Percentiles rank a stretch among this genome's conserved stretches.
These are phyloP conservation scores for Aleurites moluccanus DNA, from an alignment of 441 rosid species.

Conservation along the genomic window DNA sequence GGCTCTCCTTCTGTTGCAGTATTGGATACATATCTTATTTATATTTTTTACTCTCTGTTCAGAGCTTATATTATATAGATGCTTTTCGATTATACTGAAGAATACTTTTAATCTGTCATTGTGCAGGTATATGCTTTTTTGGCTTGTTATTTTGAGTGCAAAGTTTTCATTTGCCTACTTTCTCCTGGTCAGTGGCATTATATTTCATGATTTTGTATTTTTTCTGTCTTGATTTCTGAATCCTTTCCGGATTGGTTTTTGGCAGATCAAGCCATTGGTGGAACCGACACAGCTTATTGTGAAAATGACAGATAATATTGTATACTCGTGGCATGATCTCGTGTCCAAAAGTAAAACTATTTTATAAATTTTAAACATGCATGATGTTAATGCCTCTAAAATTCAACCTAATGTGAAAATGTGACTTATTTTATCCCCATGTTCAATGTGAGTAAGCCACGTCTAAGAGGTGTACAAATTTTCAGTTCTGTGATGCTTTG, in stretches of 20 bases:
- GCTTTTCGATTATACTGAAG: not conserved
- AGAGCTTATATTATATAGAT: not conserved
- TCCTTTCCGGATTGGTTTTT: slow-evolving; percentile 22
- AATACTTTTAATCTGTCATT: not conserved
- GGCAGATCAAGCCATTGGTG: slow-evolving; percentile 90
- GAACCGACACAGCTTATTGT: slow-evolving; percentile 69
- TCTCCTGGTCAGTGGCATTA: slow-evolving; percentile 61
- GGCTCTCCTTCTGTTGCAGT: no score
- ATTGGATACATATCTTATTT: not conserved
- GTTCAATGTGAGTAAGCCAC: not conserved
- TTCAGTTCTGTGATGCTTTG: not conserved
- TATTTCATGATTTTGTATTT: slow-evolving; percentile 4
- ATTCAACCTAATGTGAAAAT: not conserved
- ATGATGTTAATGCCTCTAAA: not conserved
- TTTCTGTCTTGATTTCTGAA: slow-evolving; percentile 11
- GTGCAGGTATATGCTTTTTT: slow-evolving; percentile 90
- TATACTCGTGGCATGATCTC: slow-evolving; percentile 98
- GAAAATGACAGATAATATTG: slow-evolving; percentile 40
- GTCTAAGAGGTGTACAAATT: not conserved
- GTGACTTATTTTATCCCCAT: not conserved
- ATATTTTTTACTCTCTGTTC: not conserved
- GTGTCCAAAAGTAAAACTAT: slow-evolving; percentile 70
- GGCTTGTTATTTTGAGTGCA: slow-evolving; percentile 79
- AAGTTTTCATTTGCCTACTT: slow-evolving; percentile 96
- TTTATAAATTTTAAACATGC: not conserved